Evolutionary conservation across 169 alveolate species (phyloP), one percentile per base, ranked within the genome.

Genomic region (Perkinsus marinus): DNA sequence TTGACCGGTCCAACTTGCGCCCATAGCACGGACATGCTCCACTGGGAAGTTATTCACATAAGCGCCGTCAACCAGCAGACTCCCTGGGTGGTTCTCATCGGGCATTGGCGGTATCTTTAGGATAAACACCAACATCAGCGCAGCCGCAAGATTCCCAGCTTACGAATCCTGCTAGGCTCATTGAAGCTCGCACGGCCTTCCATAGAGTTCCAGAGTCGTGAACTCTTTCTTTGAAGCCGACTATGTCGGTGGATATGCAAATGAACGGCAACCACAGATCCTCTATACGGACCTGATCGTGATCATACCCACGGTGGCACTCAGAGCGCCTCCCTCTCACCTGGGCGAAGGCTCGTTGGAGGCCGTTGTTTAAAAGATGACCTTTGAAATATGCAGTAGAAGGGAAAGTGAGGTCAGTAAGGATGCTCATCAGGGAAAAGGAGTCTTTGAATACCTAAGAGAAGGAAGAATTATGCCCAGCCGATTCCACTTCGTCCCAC

Each of bases 401-500:
- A 13, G 91, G 91, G 69, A 22, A 90, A 22, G 91, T 90, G 91
- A 90, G 91, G 39, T 90, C 91, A 43, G 69, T n/a, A 10, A n/a
- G 39, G 79, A 90, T 41, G 7, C 57, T 90, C 43, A 37, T 90
- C 16, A 30, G 39, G 30, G 91, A 34, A 10, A 90, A 90, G 39
- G 43, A 47, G 41, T 43, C 57, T 39, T 3, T 57, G 91, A 90
- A 90, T 0, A 90, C n/a, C 79, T 57, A 30, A 57, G 37, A 30
- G 22, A 19, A 30, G 7, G 22, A 2, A 30, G 0, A 13, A 2
- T 0, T 57, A 16, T 57, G 37, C 26, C 30, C 9, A 2, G 34
- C 36, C 22, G 79, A 16, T 7, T 13, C 36, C 9, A 13, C 3
- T 57, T 57, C 79, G 3, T 57, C 79, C 34, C 22, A 57, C 79